phyloP scores from a whole-genome alignment of 202 grass and related monocot genomes.

The Panicum virgatum region DNA sequence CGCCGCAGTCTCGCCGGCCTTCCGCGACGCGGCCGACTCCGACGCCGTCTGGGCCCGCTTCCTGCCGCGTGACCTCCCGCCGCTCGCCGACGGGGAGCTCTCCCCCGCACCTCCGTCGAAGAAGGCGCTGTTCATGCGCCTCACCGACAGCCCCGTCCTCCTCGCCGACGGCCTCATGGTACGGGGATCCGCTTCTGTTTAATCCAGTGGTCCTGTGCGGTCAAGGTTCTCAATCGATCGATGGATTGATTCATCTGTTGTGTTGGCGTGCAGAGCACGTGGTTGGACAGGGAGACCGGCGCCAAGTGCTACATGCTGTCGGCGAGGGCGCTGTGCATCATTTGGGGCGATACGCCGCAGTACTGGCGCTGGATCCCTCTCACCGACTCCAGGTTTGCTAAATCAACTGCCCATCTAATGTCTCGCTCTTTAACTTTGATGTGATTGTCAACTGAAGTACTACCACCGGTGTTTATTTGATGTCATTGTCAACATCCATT shows the following conservation, averaged over 20 bases:
- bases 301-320: constrained; percentile 69
- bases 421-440: not conserved
- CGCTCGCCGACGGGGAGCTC: constrained; percentile 24
- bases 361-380: constrained; percentile 60
- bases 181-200: not conserved
- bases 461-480: not conserved
- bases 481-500: too few relatives aligned
- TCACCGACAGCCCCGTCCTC: constrained; percentile 44
- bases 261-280: constrained; percentile 30
- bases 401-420: not conserved
- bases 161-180: constrained; percentile 48
- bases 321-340: constrained; percentile 51
- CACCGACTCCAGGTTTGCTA: constrained; percentile 49
- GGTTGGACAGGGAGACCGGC: constrained; percentile 47
- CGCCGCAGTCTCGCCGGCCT: constrained; percentile 34
- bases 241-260: not conserved
- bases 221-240: not conserved
- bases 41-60: constrained; percentile 36
- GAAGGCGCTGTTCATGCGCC: constrained; percentile 66
- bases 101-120: constrained; percentile 24
- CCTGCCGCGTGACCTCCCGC: constrained; percentile 20
- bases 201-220: not conserved
- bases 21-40: constrained; percentile 42
- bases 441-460: not conserved
- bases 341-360: constrained; percentile 15